Percentiles rank a stretch among this genome's conserved stretches.
Evolutionary conservation across 257 asterid genomes (phyloP).

Genomic region (Ligustrum vulgare): DNA sequence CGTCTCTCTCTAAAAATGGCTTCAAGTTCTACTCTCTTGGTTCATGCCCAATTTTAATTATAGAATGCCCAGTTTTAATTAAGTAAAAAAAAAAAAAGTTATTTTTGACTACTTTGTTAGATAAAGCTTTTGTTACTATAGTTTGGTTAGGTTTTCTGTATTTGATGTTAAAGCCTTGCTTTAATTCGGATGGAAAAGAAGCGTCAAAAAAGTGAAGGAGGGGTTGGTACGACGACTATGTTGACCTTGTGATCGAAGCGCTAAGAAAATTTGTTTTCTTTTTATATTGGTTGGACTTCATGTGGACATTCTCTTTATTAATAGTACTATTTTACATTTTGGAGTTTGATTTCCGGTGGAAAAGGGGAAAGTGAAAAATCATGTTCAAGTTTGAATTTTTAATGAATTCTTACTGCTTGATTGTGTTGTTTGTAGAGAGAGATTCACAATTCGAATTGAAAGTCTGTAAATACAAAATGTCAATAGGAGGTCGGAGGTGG

Average conservation of each 20-base stretch:
- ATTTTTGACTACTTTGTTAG: slow-evolving; percentile 4
- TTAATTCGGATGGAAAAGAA: slow-evolving; percentile 74
- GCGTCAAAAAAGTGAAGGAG: slow-evolving; percentile 48
- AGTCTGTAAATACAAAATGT: too few species aligned
- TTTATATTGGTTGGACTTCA: not conserved
- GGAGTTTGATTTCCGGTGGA: slow-evolving; percentile 1
- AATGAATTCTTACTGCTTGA: not conserved
- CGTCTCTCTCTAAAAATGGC: slow-evolving; percentile 16
- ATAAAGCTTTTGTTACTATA: not conserved
- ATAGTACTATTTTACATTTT: slow-evolving; percentile 1
- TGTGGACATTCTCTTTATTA: not conserved
- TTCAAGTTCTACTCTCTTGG: slow-evolving; percentile 18
- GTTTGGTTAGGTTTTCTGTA: slow-evolving; percentile 30
- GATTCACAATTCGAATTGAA: not conserved
- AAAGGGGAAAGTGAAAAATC: slow-evolving; percentile 3
- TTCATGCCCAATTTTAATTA: too few species aligned
- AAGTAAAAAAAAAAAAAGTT: slow-evolving; percentile 2
- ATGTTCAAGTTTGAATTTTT: not conserved
- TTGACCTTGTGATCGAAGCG: slow-evolving; percentile 92
- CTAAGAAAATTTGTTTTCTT: slow-evolving; percentile 39
- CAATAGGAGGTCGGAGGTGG: too few species aligned
- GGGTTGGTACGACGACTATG: slow-evolving; percentile 94
- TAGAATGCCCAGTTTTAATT: slow-evolving; percentile 26
- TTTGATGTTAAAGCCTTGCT: slow-evolving; percentile 55
- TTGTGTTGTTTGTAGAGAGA: not conserved